phyloP scores from a whole-genome alignment of 2,329 filamentous ascomycete species.

The Sordariomycetes sp. region DNA sequence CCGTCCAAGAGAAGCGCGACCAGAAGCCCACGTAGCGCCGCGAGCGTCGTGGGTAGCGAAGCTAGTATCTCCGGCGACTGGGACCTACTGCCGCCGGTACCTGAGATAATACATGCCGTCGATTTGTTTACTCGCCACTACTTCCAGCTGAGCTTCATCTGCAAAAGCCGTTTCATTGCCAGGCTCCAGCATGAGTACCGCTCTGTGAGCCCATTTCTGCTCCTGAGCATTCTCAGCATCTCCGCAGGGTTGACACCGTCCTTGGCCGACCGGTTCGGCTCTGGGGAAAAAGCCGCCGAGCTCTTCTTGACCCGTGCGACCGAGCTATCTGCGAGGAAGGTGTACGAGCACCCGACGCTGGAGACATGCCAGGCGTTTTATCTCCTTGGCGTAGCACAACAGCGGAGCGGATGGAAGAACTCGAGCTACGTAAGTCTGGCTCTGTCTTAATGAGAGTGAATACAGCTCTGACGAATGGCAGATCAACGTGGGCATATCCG shows the following conservation, averaged over 20 bases:
- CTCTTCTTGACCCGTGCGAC: slow-evolving; percentile 42
- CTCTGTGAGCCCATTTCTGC: slow-evolving; percentile 42
- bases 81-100: slow-evolving; percentile 36
- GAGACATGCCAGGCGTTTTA: slow-evolving; percentile 50
- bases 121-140: slow-evolving; percentile 42
- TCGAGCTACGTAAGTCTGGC: slow-evolving; percentile 37
- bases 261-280: slow-evolving; percentile 35
- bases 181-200: slow-evolving; percentile 33
- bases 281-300: slow-evolving; percentile 39
- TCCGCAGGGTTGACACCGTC: slow-evolving; percentile 42
- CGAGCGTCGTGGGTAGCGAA: slow-evolving; percentile 8
- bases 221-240: slow-evolving; percentile 44
- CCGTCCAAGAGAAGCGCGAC: slow-evolving; percentile 25
- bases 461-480: slow-evolving; percentile 12
- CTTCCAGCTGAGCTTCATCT: slow-evolving; percentile 50
- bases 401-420: slow-evolving; percentile 42
- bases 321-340: slow-evolving; percentile 32
- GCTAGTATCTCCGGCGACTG: slow-evolving; percentile 27
- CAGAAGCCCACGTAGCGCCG: slow-evolving; percentile 21
- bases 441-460: neutral
- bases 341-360: slow-evolving; percentile 41
- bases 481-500: slow-evolving; percentile 46
- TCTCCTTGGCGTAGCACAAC: slow-evolving; percentile 46
- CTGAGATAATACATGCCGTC: slow-evolving; percentile 39
- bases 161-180: slow-evolving; percentile 37